These are phyloP conservation scores for Penicillium olsonii DNA, from an alignment of 2,329 filamentous ascomycete genomes.

Conservation along the genomic window DNA sequence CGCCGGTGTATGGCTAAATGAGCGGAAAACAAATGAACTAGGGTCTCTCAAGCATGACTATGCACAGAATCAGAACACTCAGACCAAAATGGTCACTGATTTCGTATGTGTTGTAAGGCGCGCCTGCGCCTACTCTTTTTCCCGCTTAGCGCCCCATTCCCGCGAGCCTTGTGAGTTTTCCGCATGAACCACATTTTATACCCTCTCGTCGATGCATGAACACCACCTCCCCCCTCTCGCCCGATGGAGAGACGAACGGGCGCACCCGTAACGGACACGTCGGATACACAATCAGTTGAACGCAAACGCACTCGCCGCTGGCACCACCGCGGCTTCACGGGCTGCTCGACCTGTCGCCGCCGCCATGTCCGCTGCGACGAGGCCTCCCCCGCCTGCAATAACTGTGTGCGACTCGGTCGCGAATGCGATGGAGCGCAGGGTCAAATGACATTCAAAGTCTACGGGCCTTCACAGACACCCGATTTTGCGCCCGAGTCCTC, in stretches of 20 bases:
- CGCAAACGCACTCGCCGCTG: conserved; percentile 39
- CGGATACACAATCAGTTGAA: conserved; percentile 1
- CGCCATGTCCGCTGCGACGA: conserved; percentile 44
- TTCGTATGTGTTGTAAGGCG: no score
- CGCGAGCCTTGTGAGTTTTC: background rate
- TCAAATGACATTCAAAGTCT: conserved; percentile 42
- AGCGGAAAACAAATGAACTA: background rate
- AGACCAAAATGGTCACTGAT: background rate
- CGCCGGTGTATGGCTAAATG: no score
- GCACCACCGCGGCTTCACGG: conserved; percentile 46
- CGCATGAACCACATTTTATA: conserved; percentile 4
- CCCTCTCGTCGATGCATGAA: conserved; percentile 28
- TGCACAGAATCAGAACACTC: no score
- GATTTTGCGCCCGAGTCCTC: conserved; percentile 12
- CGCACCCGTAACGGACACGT: conserved; percentile 13
- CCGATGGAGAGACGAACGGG: conserved; percentile 32
- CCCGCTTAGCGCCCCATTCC: conserved; percentile 4
- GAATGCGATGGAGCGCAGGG: conserved; percentile 38
- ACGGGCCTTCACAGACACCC: conserved; percentile 29
- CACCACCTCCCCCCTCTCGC: conserved; percentile 12
- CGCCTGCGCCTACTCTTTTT: background rate
- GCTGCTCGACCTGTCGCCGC: conserved; percentile 43
- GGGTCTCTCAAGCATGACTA: no score
- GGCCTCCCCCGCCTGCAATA: conserved; percentile 39
- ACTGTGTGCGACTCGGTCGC: conserved; percentile 37